These are phyloP conservation scores for Piper longum DNA, from an alignment of 164 flowering plant genomes.

Conservation along the genomic window DNA sequence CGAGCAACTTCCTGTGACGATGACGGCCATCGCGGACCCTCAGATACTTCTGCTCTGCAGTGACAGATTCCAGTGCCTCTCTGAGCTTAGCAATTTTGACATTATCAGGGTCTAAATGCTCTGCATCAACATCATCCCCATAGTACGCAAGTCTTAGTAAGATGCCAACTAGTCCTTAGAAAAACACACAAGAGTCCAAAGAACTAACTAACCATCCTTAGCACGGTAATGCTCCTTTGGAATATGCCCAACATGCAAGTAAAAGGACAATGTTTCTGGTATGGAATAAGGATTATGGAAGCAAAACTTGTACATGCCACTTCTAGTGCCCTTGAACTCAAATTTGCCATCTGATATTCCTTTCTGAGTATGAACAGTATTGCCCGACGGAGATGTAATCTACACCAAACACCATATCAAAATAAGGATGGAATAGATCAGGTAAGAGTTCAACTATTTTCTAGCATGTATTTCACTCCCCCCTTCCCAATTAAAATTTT, in stretches of 20 bases:
- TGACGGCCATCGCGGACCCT: slow-evolving; percentile 90
- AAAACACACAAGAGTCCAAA: not conserved
- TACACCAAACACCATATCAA: slow-evolving; percentile 14
- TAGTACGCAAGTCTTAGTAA: not conserved
- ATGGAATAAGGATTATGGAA: slow-evolving; percentile 76
- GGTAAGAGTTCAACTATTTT: no score
- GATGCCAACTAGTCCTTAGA: not conserved
- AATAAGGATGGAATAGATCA: no score
- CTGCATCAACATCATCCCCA: slow-evolving; percentile 22
- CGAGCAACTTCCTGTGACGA: slow-evolving; percentile 63
- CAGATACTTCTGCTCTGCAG: slow-evolving; percentile 81
- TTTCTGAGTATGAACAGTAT: slow-evolving; percentile 45
- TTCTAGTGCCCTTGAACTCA: slow-evolving; percentile 71
- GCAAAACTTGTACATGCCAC: slow-evolving; percentile 96
- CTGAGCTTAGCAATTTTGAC: slow-evolving; percentile 87
- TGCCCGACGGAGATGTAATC: slow-evolving; percentile 79
- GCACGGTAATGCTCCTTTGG: slow-evolving; percentile 90
- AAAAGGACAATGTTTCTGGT: slow-evolving; percentile 87
- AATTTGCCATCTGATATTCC: slow-evolving; percentile 95
- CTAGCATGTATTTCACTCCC: no score
- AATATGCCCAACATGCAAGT: slow-evolving; percentile 91
- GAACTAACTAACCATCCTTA: slow-evolving; percentile 63
- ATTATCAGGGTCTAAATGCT: slow-evolving; percentile 87
- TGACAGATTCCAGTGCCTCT: slow-evolving; percentile 87
- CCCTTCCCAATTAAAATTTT: no score